A percentile compares a stretch with the other conserved stretches of the same genome.
These are phyloP conservation scores for Barnettozyma siamensis DNA, from an alignment of 805 yeast genomes.

Conservation along the genomic window DNA sequence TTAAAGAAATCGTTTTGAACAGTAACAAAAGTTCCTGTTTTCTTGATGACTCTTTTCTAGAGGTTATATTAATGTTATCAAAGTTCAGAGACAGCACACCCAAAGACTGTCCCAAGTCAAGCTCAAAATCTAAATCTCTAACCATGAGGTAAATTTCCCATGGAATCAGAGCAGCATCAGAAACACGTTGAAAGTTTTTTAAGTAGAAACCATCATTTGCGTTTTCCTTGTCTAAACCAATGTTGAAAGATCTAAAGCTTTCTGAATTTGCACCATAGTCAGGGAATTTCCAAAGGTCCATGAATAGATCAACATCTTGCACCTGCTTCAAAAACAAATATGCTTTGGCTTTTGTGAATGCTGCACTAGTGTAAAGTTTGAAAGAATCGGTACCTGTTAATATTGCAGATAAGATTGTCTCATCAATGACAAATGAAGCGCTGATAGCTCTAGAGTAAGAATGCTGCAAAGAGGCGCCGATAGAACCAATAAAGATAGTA, in stretches of 20 bases:
- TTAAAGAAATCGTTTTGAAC: constrained; percentile 43
- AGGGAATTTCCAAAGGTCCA: constrained; percentile 62
- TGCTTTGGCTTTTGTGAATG: constrained; percentile 49
- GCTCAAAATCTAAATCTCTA: constrained; percentile 43
- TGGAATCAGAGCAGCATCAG: constrained; percentile 63
- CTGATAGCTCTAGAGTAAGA: constrained; percentile 86
- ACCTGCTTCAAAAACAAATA: constrained; percentile 76
- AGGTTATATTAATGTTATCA: constrained; percentile 61
- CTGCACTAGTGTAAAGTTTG: constrained; percentile 44
- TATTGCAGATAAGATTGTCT: constrained; percentile 43
- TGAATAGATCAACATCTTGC: constrained; percentile 79
- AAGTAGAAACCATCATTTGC: constrained; percentile 28
- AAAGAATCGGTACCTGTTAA: constrained; percentile 37
- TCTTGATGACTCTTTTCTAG: constrained; percentile 62
- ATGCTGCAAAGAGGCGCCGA: constrained; percentile 77
- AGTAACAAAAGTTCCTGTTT: constrained; percentile 66
- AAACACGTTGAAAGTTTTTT: constrained; percentile 45
- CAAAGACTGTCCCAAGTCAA: constrained; percentile 80
- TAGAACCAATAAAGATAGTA: constrained; percentile 43
- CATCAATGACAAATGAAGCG: constrained; percentile 53
- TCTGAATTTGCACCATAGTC: constrained; percentile 2
- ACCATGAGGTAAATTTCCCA: constrained; percentile 63
- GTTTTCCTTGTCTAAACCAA: not conserved
- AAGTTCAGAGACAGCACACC: constrained; percentile 56
- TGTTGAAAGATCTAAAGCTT: constrained; percentile 22